These are phyloP conservation scores for Leccinum barrowsii DNA, from an alignment of 768 basidiomycete genomes.

Conservation along the genomic window DNA sequence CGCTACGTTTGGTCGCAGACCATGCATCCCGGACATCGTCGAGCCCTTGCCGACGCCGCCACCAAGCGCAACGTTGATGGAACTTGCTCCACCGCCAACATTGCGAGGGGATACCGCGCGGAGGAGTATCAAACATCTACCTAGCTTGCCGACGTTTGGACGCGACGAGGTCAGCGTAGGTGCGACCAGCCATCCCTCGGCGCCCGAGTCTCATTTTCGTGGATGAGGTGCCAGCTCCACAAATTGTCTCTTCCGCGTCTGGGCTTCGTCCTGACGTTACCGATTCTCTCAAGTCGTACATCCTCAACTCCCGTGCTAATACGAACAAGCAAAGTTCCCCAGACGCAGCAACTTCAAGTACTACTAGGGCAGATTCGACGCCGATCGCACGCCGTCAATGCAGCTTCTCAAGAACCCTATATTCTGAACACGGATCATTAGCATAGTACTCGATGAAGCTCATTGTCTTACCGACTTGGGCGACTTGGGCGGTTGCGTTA, in stretches of 20 bases:
- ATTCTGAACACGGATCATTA: no score
- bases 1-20: constrained; percentile 26
- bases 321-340: constrained; percentile 7
- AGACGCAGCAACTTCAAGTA: not conserved
- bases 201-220: constrained; percentile 14
- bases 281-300: constrained; percentile 9
- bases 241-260: constrained; percentile 1
- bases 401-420: not conserved
- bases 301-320: constrained; percentile 15
- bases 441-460: no score
- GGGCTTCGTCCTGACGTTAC: not conserved
- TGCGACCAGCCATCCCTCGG: constrained; percentile 4
- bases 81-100: constrained; percentile 18
- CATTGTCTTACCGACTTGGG: no score
- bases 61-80: constrained; percentile 5
- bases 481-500: no score
- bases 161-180: not conserved
- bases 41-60: constrained; percentile 21
- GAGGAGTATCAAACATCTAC: constrained; percentile 21
- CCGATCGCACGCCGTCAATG: constrained; percentile 10
- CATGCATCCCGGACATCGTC: constrained; percentile 19
- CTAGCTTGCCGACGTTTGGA: constrained; percentile 21
- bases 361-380: not conserved
- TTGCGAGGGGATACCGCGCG: constrained; percentile 7
- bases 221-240: not conserved